Percentiles rank a stretch among this genome's conserved stretches.
Evolutionary conservation across 2,329 filamentous ascomycete genomes (phyloP).

Genomic region (Lasiodiplodia sp.): DNA sequence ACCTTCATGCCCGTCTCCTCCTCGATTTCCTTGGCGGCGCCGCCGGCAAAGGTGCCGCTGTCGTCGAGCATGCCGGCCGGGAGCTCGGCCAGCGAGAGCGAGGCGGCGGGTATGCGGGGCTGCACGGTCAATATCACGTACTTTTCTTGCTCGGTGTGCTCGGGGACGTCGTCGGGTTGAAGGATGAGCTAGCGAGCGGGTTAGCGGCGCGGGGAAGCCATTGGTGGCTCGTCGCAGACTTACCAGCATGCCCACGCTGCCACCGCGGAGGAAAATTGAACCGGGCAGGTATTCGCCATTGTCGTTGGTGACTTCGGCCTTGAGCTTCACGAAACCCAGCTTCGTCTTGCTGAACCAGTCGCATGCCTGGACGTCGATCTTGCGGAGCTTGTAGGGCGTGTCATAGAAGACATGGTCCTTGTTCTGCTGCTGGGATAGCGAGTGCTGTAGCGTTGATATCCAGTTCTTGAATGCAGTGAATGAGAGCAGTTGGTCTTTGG

Average conservation of each 20-base stretch:
- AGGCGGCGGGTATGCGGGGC: conserved; percentile 64
- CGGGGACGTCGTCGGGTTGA: conserved; percentile 58
- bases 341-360: conserved; percentile 60
- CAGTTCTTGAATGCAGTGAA: conserved; percentile 65
- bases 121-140: conserved; percentile 64
- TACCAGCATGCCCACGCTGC: conserved; percentile 65
- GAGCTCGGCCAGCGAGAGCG: conserved; percentile 62
- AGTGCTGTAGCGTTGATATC: conserved; percentile 58
- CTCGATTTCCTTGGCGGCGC: conserved; percentile 63
- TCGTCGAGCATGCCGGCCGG: conserved; percentile 69
- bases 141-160: conserved; percentile 53
- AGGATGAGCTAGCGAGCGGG: conserved; percentile 57
- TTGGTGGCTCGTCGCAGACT: conserved; percentile 1
- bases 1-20: conserved; percentile 65
- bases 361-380: conserved; percentile 62
- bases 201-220: background rate
- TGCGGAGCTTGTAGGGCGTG: conserved; percentile 59
- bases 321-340: conserved; percentile 65
- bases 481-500: conserved; percentile 52
- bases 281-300: conserved; percentile 61
- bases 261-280: conserved; percentile 64
- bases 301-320: conserved; percentile 61
- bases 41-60: conserved; percentile 59
- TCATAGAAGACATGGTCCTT: conserved; percentile 59
- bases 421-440: conserved; percentile 56